Base-by-base conservation (phyloP, 2,329 filamentous ascomycete species). In the Arthrinium puccinioides region DNA sequence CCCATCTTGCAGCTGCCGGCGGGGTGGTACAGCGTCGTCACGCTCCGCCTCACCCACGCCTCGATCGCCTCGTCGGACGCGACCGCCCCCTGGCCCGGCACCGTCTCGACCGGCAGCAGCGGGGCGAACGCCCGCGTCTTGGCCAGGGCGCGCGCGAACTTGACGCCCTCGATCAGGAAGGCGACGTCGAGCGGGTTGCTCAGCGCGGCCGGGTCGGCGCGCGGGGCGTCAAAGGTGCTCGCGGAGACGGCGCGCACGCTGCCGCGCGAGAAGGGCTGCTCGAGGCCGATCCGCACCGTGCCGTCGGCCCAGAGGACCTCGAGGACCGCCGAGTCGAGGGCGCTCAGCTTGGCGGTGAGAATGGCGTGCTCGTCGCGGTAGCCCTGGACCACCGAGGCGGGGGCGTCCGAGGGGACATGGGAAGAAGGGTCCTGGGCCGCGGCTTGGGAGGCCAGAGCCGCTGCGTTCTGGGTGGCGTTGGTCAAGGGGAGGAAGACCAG, bases 1-100 rank as follows among this genome's bases (percentile, higher is more conserved):
- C 69, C 52, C 59, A 72, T 69, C 11, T 43, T 37, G 1, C 52
- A 51, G 3, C 52, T 57, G 26, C 55, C 54, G 36, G 47, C 52
- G 16, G 50, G 51, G 38, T 59, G 56, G 11, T 46, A 52, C 32
- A 53, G 36, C 27, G 42, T 23, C 38, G 38, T 11, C 32, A 35
- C 30, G 28, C 40, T 19, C 19, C 35, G n/a, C 15, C 35, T n/a
- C 45, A 51, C 24, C 28, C 51, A 29, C 5, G 27, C 25, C 23
- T 43, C 47, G 29, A 64, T 38, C 15, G 54, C 46, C 21, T 50
- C 53, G 33, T 55, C 53, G 14, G 45, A 47, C 6, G 45, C 47
- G 5, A 36, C 21, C 14, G 32, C n/a, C n/a, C n/a, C n/a, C 18
- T 48, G 57, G 38, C 52, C 46, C 51, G 33, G 33, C 24, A 26